phyloP scores from a whole-genome alignment of 805 yeast species.

The Lachancea kluyveri region DNA sequence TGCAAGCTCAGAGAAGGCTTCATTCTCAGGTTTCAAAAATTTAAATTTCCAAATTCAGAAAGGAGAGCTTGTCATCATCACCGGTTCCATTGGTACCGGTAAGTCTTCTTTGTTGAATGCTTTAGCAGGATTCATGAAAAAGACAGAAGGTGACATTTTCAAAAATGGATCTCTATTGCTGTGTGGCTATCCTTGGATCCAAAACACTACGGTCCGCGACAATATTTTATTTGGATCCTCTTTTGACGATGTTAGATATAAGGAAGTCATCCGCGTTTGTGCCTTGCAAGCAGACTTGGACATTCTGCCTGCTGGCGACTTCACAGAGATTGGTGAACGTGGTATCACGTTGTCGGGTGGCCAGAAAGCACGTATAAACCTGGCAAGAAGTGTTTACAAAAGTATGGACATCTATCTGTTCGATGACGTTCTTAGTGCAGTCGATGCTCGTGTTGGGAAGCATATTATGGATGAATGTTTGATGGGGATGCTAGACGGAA shows the following conservation, averaged over 20 bases:
- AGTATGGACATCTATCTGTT: conserved; percentile 51
- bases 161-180: conserved; percentile 43
- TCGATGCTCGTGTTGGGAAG: conserved; percentile 68
- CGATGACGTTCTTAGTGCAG: conserved; percentile 71
- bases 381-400: conserved; percentile 66
- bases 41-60: conserved; percentile 47
- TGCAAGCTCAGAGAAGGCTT: conserved; percentile 25
- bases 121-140: conserved; percentile 55
- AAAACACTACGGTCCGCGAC: conserved; percentile 61
- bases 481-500: conserved; percentile 41
- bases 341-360: conserved; percentile 76
- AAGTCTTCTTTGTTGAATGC: conserved; percentile 57
- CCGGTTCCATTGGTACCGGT: conserved; percentile 28
- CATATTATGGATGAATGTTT: conserved; percentile 60
- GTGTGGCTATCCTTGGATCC: conserved; percentile 59
- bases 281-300: conserved; percentile 53
- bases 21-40: conserved; percentile 39
- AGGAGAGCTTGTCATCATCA: conserved; percentile 68
- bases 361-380: conserved; percentile 62
- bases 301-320: conserved; percentile 58
- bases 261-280: conserved; percentile 51
- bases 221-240: conserved; percentile 54
- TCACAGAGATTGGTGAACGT: conserved; percentile 67
- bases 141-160: conserved; percentile 40
- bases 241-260: conserved; percentile 43